Percentiles rank a stretch among this genome's conserved stretches.
Conservation (phyloP, 371 early-diverging fungal genomes). For the Syncephalis fuscata region DNA sequence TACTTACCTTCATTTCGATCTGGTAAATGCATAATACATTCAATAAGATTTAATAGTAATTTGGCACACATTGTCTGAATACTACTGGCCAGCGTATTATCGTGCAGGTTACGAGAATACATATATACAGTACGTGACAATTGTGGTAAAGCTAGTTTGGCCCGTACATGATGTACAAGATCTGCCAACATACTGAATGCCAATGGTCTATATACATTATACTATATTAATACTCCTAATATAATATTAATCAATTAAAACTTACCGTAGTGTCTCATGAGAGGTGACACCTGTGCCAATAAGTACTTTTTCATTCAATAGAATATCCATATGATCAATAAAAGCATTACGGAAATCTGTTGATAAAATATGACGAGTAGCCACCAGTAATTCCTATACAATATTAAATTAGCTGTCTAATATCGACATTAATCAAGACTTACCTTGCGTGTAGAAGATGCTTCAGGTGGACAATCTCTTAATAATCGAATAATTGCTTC, state of each 20-base stretch:
- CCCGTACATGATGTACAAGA: slow-evolving; percentile 83
- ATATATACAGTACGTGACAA: slow-evolving; percentile 68
- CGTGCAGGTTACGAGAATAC: slow-evolving; percentile 82
- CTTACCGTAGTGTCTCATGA: slow-evolving; percentile 67
- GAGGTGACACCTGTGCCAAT: slow-evolving; percentile 87
- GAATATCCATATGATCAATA: slow-evolving; percentile 67
- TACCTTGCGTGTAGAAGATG: slow-evolving; percentile 80
- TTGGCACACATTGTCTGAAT: slow-evolving; percentile 95
- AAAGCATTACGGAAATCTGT: slow-evolving; percentile 81
- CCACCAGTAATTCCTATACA: slow-evolving; percentile 77
- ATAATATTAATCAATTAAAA: too few relatives aligned
- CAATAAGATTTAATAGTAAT: slow-evolving; percentile 77
- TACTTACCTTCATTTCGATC: slow-evolving; percentile 31
- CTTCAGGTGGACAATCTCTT: slow-evolving; percentile 87
- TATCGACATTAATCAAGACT: not conserved
- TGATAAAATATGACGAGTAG: slow-evolving; percentile 84
- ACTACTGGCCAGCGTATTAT: slow-evolving; percentile 64
- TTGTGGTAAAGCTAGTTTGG: slow-evolving; percentile 59
- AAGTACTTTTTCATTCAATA: slow-evolving; percentile 81
- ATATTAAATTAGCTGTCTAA: not conserved
- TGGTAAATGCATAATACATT: slow-evolving; percentile 58
- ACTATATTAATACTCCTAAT: too few relatives aligned
- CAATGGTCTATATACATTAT: slow-evolving; percentile 39
- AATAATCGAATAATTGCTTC: slow-evolving; percentile 74
- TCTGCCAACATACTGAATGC: slow-evolving; percentile 93